A percentile compares a stretch with the other conserved stretches of the same genome.
These are phyloP conservation scores for Pichia eremophila DNA, from an alignment of 805 yeast genomes.

Conservation along the genomic window DNA sequence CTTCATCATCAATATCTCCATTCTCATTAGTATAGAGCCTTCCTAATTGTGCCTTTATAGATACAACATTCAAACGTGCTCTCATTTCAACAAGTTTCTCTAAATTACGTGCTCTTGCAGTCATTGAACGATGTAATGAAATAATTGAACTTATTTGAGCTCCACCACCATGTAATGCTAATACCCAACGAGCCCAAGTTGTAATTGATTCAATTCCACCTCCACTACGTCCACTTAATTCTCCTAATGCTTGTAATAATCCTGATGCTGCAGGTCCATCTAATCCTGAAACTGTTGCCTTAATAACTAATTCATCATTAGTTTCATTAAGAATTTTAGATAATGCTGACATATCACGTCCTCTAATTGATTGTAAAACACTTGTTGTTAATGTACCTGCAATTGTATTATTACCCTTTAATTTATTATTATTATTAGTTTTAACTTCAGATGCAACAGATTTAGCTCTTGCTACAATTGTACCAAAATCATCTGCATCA, in stretches of 20 bases:
- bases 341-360: conserved; percentile 76
- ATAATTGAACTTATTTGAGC: neutral
- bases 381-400: conserved; percentile 77
- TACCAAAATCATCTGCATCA: conserved; percentile 29
- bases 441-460: neutral
- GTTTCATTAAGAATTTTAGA: conserved; percentile 64
- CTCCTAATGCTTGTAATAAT: conserved; percentile 22
- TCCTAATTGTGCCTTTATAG: conserved; percentile 21
- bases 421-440: neutral
- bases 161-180: conserved; percentile 43
- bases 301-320: conserved; percentile 40
- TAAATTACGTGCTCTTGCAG: conserved; percentile 38
- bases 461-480: conserved; percentile 41
- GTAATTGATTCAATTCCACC: neutral
- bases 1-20: conserved; percentile 12
- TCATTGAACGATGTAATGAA: conserved; percentile 16
- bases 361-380: conserved; percentile 78
- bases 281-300: conserved; percentile 39
- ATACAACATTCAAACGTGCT: conserved; percentile 39
- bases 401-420: neutral
- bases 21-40: conserved; percentile 19
- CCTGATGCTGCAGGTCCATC: conserved; percentile 38
- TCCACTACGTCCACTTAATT: neutral
- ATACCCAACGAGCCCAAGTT: conserved; percentile 48
- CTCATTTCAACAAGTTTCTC: conserved; percentile 43